Evolutionary conservation across 345 rosid species (phyloP).

Genomic region (Fremontodendron californicum): DNA sequence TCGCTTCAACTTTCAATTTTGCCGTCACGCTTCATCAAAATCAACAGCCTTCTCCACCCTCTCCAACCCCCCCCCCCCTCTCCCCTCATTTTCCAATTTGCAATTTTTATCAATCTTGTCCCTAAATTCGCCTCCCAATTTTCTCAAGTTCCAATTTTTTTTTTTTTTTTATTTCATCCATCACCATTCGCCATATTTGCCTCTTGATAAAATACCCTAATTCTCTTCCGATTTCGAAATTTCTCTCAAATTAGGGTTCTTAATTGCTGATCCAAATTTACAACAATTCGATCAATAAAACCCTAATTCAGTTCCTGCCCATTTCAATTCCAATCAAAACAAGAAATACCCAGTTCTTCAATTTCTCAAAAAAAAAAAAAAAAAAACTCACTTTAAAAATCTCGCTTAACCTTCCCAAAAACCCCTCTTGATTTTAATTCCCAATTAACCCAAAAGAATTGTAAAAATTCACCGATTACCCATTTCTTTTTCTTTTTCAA

Average conservation of each 20-base stretch:
- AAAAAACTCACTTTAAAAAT: neutral
- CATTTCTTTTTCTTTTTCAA: constrained; percentile 3
- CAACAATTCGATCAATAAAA: neutral
- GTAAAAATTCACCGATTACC: neutral
- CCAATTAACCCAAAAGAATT: neutral
- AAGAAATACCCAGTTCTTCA: neutral
- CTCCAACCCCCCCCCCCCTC: neutral
- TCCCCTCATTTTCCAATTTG: neutral
- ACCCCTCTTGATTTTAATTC: neutral
- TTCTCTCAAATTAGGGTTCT: neutral
- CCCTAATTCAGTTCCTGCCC: constrained; percentile 4
- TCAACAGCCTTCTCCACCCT: neutral
- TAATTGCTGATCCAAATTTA: neutral
- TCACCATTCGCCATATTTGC: neutral
- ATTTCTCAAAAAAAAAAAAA: neutral
- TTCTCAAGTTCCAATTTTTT: neutral
- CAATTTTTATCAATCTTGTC: neutral
- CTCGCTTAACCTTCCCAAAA: neutral
- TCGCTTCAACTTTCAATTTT: neutral
- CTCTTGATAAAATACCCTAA: neutral
- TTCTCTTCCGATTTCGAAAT: neutral
- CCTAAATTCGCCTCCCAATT: neutral
- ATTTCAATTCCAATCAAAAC: constrained; percentile 6
- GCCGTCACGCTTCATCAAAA: constrained; percentile 2
- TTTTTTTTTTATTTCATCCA: neutral